Evolutionary conservation across 1,284 basidiomycete species (phyloP), one percentile per base, ranked within the genome.

Genomic region (Rhodotorula sp.): DNA sequence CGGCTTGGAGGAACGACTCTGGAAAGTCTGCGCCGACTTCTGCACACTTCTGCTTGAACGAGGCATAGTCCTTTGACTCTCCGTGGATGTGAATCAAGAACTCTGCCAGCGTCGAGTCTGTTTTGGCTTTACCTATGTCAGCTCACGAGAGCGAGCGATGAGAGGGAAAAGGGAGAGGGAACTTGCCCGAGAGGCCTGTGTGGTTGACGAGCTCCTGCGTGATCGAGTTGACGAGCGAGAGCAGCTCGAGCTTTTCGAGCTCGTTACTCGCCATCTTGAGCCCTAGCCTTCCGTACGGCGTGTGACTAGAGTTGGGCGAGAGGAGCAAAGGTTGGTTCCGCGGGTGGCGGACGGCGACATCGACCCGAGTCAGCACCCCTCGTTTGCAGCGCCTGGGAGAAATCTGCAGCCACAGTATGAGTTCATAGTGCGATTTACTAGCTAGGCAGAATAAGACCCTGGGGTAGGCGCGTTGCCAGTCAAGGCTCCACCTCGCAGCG

Each of bases 61-160:
- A 86, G 19, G 83, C 81, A 59, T 92, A 84, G 71, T 87, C 87
- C 77, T 86, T 90, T 79, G 90, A 90, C 77, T 92, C 84, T 76
- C 92, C 90, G 82, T 99, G 95, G 65, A 98, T 86, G 79, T 87
- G 84, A 75, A 99, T 95, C 74, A 98, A 87, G 83, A 97, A 99
- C 50, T 68, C 69, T 52, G 72, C 72, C n/a, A 71, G 68, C 12
- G 73, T 69, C 52, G 74, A 73, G 63, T 73, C 69, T 66, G 47
- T 26, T 3, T 19, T 34, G 8, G 12, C 45, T 4, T n/a, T 31
- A 3, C 31, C 43, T n/a, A n/a, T 28, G 45, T 14, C 43, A 43
- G 23, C 18, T n/a, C 34, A 34, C 6, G 34, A 34, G 34, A 19
- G 63, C 5, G 56, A n/a, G 47, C 34, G 63, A 19, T 15, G 48